Evolutionary conservation across 371 early-diverging fungal species (phyloP).

Genomic region (Mycotypha africana): DNA sequence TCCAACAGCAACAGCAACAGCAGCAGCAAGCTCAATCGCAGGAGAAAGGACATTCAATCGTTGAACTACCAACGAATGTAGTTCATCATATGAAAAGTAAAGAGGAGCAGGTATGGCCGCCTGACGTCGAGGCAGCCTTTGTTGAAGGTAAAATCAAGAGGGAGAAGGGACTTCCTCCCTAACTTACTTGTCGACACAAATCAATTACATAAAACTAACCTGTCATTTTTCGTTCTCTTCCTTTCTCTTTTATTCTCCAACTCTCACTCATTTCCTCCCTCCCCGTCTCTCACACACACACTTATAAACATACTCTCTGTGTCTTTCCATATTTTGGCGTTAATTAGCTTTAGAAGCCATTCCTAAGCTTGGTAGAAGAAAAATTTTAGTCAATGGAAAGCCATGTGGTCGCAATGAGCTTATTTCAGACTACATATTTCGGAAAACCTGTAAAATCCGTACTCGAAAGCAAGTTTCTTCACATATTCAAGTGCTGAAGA

Average conservation of each 20-base stretch:
- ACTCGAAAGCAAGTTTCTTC: conserved; percentile 76
- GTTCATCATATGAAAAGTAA: conserved; percentile 22
- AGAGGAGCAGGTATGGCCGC: conserved; percentile 61
- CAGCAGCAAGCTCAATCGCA: conserved; percentile 13
- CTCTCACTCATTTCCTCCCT: background rate
- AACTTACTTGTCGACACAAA: background rate
- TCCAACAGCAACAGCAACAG: background rate
- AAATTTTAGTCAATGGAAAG: conserved; percentile 50
- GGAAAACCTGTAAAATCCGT: conserved; percentile 56
- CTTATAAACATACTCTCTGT: too few species aligned
- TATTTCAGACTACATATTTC: conserved; percentile 71
- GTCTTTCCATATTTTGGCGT: background rate
- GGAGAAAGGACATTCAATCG: too few species aligned
- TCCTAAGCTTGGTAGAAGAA: conserved; percentile 36
- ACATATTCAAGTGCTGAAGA: conserved; percentile 73
- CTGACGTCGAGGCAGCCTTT: conserved; percentile 58
- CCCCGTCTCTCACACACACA: too few species aligned
- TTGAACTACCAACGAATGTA: too few species aligned
- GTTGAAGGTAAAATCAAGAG: conserved; percentile 45
- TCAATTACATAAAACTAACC: background rate
- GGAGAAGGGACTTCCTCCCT: too few species aligned
- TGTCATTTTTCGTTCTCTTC: background rate
- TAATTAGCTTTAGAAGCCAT: conserved; percentile 8
- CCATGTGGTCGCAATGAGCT: conserved; percentile 69
- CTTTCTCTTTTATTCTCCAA: background rate